Evolutionary conservation across 2,329 filamentous ascomycete genomes (phyloP).

Genomic region (Corynespora cassiicola): DNA sequence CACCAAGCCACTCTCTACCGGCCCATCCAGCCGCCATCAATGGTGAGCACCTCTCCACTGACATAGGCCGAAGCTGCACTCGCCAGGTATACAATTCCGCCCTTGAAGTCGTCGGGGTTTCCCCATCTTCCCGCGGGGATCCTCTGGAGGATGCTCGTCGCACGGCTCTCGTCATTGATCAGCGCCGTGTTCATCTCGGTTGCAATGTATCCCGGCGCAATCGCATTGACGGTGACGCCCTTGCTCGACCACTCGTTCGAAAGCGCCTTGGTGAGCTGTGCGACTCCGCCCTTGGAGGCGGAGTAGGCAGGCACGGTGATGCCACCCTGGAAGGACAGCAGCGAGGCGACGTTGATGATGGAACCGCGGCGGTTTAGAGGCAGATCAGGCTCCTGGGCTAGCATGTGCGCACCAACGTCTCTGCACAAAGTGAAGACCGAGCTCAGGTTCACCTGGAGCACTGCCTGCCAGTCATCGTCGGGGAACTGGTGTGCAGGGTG

Average conservation of each 20-base stretch:
- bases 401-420: conserved; percentile 81
- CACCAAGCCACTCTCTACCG: conserved; percentile 56
- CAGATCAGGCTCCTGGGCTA: conserved; percentile 61
- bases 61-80: conserved; percentile 81
- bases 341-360: conserved; percentile 84
- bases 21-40: conserved; percentile 95
- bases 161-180: conserved; percentile 72
- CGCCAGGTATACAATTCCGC: conserved; percentile 77
- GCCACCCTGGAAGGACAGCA: conserved; percentile 85
- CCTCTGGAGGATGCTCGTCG: conserved; percentile 75
- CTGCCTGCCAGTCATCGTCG: conserved; percentile 76
- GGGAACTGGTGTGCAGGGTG: conserved; percentile 80
- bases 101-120: conserved; percentile 85
- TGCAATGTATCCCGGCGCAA: conserved; percentile 87
- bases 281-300: conserved; percentile 83
- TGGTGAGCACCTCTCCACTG: conserved; percentile 79
- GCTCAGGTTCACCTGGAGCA: conserved; percentile 86
- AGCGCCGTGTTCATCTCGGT: conserved; percentile 95
- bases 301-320: conserved; percentile 89
- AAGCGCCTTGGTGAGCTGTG: conserved; percentile 83
- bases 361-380: conserved; percentile 62
- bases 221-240: conserved; percentile 84
- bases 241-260: conserved; percentile 85
- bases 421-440: conserved; percentile 80
- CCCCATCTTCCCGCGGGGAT: conserved; percentile 90